phyloP scores from a whole-genome alignment of 768 basidiomycete genomes.

The Xerocomellus intermedius region DNA sequence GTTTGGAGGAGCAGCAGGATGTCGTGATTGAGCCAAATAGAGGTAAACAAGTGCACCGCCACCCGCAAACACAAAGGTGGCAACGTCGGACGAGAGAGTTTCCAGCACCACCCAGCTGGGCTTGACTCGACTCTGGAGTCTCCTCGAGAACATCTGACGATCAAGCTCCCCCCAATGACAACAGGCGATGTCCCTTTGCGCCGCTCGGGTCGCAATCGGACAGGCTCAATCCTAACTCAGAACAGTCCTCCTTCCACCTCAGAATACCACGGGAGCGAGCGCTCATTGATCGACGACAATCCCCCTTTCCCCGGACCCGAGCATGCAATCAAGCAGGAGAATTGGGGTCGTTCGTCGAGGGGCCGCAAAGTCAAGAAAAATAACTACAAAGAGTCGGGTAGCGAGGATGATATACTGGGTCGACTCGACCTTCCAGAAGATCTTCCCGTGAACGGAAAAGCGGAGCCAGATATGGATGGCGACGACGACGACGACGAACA shows the following conservation, averaged over 20 bases:
- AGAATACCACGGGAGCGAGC: conserved; percentile 35
- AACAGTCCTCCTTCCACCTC: conserved; percentile 30
- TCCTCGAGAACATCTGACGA: conserved; percentile 19
- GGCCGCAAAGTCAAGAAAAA: conserved; percentile 43
- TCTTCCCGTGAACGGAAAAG: conserved; percentile 20
- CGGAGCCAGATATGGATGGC: conserved; percentile 24
- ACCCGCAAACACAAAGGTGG: conserved; percentile 34
- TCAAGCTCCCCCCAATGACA: conserved; percentile 25
- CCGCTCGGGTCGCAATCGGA: conserved; percentile 26
- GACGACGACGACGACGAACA: conserved; percentile 33
- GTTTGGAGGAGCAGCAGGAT: conserved; percentile 24
- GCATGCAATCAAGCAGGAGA: neutral
- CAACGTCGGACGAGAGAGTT: conserved; percentile 18
- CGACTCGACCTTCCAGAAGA: conserved; percentile 9
- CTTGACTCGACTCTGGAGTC: conserved; percentile 19
- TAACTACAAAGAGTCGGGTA: conserved; percentile 45
- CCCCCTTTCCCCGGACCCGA: neutral
- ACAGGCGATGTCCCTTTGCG: conserved; percentile 14
- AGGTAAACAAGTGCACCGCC: conserved; percentile 28
- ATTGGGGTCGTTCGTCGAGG: conserved; percentile 30
- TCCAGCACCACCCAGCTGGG: conserved; percentile 20
- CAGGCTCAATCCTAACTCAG: conserved; percentile 21
- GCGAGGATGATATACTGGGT: conserved; percentile 39
- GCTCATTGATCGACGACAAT: conserved; percentile 32
- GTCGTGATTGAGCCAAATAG: conserved; percentile 24